A percentile compares a stretch with the other conserved stretches of the same genome.
phyloP scores from a whole-genome alignment of 1,284 basidiomycete genomes.

The Cryptococcus sp. region DNA sequence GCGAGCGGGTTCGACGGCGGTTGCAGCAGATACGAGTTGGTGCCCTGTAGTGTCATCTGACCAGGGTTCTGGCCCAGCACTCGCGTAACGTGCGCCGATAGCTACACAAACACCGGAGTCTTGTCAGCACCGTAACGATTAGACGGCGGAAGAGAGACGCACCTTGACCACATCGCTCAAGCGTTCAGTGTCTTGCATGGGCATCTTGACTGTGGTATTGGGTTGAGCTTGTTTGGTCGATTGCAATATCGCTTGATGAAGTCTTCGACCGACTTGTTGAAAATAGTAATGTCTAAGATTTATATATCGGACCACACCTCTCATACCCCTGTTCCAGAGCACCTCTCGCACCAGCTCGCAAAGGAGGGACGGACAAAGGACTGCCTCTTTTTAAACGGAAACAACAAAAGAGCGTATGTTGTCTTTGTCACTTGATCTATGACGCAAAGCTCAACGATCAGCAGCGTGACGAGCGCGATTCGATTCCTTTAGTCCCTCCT shows the following conservation, averaged over 20 bases:
- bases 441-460: no score
- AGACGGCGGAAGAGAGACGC: slow-evolving; percentile 6
- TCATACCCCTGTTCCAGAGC: not conserved
- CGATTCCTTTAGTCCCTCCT: no score
- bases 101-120: slow-evolving; percentile 25
- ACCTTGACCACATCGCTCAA: slow-evolving; percentile 41
- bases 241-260: not conserved
- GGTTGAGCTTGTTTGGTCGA: not conserved
- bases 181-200: slow-evolving; percentile 23
- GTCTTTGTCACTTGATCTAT: no score
- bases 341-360: not conserved
- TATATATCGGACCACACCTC: not conserved
- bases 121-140: not conserved
- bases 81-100: slow-evolving; percentile 52
- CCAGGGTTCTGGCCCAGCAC: slow-evolving; percentile 76
- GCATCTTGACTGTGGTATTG: slow-evolving; percentile 10
- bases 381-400: no score
- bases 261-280: not conserved
- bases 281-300: not conserved
- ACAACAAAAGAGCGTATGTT: no score
- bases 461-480: no score
- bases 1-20: slow-evolving; percentile 58
- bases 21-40: slow-evolving; percentile 84
- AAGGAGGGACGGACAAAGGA: not conserved
- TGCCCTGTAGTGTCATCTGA: slow-evolving; percentile 90